Conservation (phyloP, 208 protist species). For the Strigomonas culicis region DNA sequence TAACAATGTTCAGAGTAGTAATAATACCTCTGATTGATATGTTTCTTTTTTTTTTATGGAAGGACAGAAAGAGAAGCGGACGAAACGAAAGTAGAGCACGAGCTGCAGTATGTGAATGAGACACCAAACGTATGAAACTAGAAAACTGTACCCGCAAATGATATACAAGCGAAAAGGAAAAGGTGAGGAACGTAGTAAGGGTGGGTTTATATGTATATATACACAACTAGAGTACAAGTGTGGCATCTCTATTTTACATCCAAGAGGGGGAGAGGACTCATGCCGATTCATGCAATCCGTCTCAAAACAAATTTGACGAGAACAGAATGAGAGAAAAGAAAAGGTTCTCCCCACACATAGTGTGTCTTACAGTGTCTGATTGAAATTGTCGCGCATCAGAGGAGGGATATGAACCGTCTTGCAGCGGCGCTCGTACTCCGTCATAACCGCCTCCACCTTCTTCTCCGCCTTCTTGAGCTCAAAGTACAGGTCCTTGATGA, state of each 20-base stretch:
- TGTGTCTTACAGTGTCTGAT: slow-evolving; percentile 3
- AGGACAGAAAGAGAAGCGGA: slow-evolving; percentile 11
- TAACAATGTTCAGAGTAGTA: too few species aligned
- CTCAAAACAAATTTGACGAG: too few species aligned
- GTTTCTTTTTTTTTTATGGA: slow-evolving; percentile 5
- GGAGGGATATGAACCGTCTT: slow-evolving; percentile 41
- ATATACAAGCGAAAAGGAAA: neutral
- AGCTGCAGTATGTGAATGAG: slow-evolving; percentile 2
- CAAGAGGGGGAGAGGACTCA: neutral
- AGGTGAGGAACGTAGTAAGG: neutral
- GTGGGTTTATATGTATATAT: slow-evolving; percentile 20
- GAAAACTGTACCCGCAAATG: neutral
- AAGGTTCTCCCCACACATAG: neutral
- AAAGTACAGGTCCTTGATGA: slow-evolving; percentile 95
- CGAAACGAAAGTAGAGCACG: slow-evolving; percentile 12
- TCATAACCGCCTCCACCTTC: slow-evolving; percentile 47
- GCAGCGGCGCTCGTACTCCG: slow-evolving; percentile 81
- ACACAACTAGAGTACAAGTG: slow-evolving; percentile 12
- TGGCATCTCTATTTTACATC: slow-evolving; percentile 2
- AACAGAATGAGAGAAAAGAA: too few species aligned
- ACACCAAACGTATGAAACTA: neutral
- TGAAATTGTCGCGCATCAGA: slow-evolving; percentile 53
- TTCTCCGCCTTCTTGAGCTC: slow-evolving; percentile 88
- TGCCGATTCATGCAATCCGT: too few species aligned
- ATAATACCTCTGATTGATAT: too few species aligned